Base-by-base conservation (phyloP, 2,329 filamentous ascomycete species). In the Epicoccum nigrum region DNA sequence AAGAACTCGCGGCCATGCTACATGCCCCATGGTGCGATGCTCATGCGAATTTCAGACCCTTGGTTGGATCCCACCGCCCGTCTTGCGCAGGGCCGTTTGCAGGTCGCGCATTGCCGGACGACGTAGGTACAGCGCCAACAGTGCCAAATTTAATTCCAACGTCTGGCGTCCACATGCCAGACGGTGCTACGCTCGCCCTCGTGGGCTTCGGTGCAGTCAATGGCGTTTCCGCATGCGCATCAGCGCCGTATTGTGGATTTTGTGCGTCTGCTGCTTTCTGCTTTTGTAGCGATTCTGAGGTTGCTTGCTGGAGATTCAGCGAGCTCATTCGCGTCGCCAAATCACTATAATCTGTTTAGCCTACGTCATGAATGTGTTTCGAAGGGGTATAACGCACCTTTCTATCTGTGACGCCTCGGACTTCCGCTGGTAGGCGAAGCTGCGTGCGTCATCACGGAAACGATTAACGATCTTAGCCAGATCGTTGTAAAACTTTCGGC, bases 401-500 rank as follows among this genome's bases (percentile, higher is more conserved):
- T 96, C 92, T 27, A 96, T 72, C 45, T 85, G 84, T 59, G 86
- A 84, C 0, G 92, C 92, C 63, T 97, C 93, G 58, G 88, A 84
- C 42, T 92, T 83, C 44, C 94, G 81, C 67, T 91, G 85, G 21
- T 92, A 87, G 0, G 89, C 88, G 80, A 95, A 97, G 1, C 82
- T 83, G 59, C 84, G 84, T 51, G 86, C 86, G 28, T 90, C 89
- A 60, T 97, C 93, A 15, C 92, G 82, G 71, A 97, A 97, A 8
- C 87, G 81, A 30, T 86, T 87, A 1, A 96, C 89, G 56, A 97
- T 92, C 73, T 88, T 90, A 38, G 89, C 90, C 4, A 99, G 81
- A 67, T 97, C 92, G 62, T 99, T 99, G 77, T 97, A 99, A 70
- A 99, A 99, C 71, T 94, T 97, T 45, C 93, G 82, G 0, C 91